Percentiles rank a stretch among this genome's conserved stretches.
Evolutionary conservation across 2,329 filamentous ascomycete genomes (phyloP).

Genomic region (Stagonosporopsis rhizophila): DNA sequence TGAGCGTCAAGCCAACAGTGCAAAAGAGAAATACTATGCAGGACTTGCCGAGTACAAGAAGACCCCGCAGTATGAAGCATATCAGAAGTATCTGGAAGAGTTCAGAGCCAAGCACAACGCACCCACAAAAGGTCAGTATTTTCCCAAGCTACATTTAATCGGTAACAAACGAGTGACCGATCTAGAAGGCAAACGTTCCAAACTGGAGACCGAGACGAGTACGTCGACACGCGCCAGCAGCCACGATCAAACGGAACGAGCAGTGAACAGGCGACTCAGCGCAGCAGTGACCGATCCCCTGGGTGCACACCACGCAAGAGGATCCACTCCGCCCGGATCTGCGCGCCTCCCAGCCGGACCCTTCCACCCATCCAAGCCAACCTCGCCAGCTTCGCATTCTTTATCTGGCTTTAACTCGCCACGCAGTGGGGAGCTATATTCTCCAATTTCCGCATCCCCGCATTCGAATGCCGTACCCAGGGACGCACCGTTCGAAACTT

Average conservation of each 20-base stretch:
- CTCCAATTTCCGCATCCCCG: constrained; percentile 45
- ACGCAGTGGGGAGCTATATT: constrained; percentile 42
- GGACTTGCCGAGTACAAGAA: constrained; percentile 79
- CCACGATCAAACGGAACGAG: constrained; percentile 40
- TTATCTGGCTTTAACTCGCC: constrained; percentile 46
- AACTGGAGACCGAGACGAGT: constrained; percentile 50
- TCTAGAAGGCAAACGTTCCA: constrained; percentile 54
- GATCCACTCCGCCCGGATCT: constrained; percentile 40
- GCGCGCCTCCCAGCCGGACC: constrained; percentile 36
- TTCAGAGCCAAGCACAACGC: constrained; percentile 74
- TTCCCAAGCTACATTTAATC: background rate
- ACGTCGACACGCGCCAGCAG: constrained; percentile 42
- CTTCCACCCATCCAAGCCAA: constrained; percentile 39
- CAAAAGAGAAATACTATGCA: constrained; percentile 79
- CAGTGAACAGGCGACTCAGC: constrained; percentile 36
- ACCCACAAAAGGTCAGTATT: constrained; percentile 45
- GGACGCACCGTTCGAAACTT: constrained; percentile 35
- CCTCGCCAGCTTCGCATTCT: constrained; percentile 42
- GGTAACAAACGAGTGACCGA: constrained; percentile 28
- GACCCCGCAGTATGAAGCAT: constrained; percentile 71
- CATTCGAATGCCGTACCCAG: constrained; percentile 36
- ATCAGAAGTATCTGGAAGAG: constrained; percentile 75
- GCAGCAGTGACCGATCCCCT: constrained; percentile 33
- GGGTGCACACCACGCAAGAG: constrained; percentile 28
- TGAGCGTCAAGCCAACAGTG: constrained; percentile 73